Conservation (phyloP, 2,329 filamentous ascomycete genomes). For the Aspergillus arachidicola region DNA sequence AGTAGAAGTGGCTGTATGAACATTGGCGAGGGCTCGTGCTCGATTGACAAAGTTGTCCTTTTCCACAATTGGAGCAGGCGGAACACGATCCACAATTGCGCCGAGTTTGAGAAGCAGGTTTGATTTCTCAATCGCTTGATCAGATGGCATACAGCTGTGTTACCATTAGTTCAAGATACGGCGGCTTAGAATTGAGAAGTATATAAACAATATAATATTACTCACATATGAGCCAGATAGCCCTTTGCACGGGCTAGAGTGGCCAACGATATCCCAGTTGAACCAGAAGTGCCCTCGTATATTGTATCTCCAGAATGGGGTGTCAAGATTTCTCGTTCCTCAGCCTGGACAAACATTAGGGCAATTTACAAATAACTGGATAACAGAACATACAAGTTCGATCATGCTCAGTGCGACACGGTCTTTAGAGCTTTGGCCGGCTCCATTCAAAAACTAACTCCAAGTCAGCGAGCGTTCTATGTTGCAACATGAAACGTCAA, state of each 20-base stretch:
- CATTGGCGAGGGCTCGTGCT: constrained; percentile 72
- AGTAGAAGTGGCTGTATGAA: constrained; percentile 61
- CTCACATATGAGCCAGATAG: constrained; percentile 84
- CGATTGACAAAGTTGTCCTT: constrained; percentile 93
- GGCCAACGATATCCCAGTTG: constrained; percentile 92
- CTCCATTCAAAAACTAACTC: constrained; percentile 82
- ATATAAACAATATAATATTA: background rate
- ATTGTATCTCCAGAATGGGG: constrained; percentile 88
- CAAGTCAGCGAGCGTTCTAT: constrained; percentile 14
- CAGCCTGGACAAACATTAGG: constrained; percentile 58
- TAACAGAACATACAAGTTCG: constrained; percentile 50
- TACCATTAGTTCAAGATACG: constrained; percentile 16
- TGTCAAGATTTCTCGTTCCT: constrained; percentile 72
- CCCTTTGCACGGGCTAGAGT: constrained; percentile 84
- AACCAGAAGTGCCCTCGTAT: constrained; percentile 96
- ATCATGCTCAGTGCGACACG: constrained; percentile 92
- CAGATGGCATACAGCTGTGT: constrained; percentile 81
- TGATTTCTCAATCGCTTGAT: constrained; percentile 86
- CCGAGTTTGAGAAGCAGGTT: constrained; percentile 86
- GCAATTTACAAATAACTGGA: background rate
- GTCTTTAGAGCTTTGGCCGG: constrained; percentile 92
- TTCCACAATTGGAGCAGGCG: constrained; percentile 90
- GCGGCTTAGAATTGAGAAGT: background rate
- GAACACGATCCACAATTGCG: constrained; percentile 87
- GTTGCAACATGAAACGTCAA: background rate